A percentile compares a stretch with the other conserved stretches of the same genome.
Evolutionary conservation across 805 yeast genomes (phyloP).

Genomic region (Isabelozyma rhagii): DNA sequence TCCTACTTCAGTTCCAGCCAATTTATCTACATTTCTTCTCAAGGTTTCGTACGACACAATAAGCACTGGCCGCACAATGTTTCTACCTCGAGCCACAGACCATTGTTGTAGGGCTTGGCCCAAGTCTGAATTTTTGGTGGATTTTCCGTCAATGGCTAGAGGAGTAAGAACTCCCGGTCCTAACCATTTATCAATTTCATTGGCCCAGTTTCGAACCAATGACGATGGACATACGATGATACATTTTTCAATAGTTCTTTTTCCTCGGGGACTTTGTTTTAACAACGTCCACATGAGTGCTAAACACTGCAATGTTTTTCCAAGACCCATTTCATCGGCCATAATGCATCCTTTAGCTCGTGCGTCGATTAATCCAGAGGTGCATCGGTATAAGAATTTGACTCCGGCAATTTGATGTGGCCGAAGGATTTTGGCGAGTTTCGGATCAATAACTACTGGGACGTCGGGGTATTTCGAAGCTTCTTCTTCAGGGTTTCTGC

Average conservation of each 20-base stretch:
- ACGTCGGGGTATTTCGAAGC: constrained; percentile 69
- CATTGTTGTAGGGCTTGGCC: constrained; percentile 69
- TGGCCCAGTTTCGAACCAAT: constrained; percentile 94
- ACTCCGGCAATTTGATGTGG: constrained; percentile 98
- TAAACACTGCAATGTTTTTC: constrained; percentile 87
- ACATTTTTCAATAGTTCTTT: constrained; percentile 80
- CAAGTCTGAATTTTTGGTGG: constrained; percentile 67
- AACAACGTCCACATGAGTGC: constrained; percentile 90
- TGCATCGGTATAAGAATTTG: constrained; percentile 83
- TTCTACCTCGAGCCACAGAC: constrained; percentile 86
- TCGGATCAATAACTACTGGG: constrained; percentile 95
- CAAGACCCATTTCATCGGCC: constrained; percentile 98
- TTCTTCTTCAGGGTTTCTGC: constrained; percentile 47
- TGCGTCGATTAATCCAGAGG: constrained; percentile 79
- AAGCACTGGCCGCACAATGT: constrained; percentile 87
- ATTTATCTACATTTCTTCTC: constrained; percentile 74
- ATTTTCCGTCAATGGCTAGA: constrained; percentile 88
- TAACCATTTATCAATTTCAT: constrained; percentile 90
- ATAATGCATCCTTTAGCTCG: constrained; percentile 93
- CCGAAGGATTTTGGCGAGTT: constrained; percentile 73
- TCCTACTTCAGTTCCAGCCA: constrained; percentile 79
- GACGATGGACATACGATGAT: constrained; percentile 95
- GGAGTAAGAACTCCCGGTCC: constrained; percentile 90
- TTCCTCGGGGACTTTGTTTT: constrained; percentile 83
- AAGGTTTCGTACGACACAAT: constrained; percentile 94